A percentile compares a stretch with the other conserved stretches of the same genome.
phyloP scores from a whole-genome alignment of 257 asterid genomes.

The Scutellaria galericulata region DNA sequence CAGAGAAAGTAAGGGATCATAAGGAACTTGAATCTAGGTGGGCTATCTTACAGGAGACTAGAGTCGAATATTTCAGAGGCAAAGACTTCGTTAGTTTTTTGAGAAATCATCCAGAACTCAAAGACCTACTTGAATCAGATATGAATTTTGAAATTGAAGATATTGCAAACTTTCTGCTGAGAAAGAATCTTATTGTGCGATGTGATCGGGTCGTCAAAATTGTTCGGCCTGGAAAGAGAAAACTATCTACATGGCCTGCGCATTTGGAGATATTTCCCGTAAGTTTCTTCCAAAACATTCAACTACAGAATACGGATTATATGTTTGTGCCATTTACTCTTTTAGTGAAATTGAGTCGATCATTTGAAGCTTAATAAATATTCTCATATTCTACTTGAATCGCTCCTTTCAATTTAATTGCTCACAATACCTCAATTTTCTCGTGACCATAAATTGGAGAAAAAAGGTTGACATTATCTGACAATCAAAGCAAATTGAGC shows the following conservation, averaged over 20 bases:
- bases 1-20: constrained; percentile 96
- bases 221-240: constrained; percentile 95
- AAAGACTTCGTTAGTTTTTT: constrained; percentile 84
- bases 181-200: constrained; percentile 84
- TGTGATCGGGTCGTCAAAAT: constrained; percentile 95
- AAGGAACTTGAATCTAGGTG: constrained; percentile 96
- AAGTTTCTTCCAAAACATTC: constrained; percentile 43
- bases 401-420: constrained; percentile 13
- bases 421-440: constrained; percentile 1
- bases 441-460: not conserved
- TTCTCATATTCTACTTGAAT: constrained; percentile 1
- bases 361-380: not conserved
- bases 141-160: constrained; percentile 77
- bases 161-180: constrained; percentile 72
- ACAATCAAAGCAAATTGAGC: not conserved
- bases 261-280: constrained; percentile 88
- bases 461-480: not conserved
- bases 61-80: constrained; percentile 97
- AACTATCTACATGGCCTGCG: constrained; percentile 97
- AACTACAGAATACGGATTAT: not conserved
- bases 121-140: constrained; percentile 79
- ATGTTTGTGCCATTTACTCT: constrained; percentile 9
- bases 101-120: constrained; percentile 78
- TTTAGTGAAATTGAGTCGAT: constrained; percentile 1
- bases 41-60: constrained; percentile 98